Conservation (phyloP, 2,329 filamentous ascomycete species). For the Grosmannia serpens region DNA sequence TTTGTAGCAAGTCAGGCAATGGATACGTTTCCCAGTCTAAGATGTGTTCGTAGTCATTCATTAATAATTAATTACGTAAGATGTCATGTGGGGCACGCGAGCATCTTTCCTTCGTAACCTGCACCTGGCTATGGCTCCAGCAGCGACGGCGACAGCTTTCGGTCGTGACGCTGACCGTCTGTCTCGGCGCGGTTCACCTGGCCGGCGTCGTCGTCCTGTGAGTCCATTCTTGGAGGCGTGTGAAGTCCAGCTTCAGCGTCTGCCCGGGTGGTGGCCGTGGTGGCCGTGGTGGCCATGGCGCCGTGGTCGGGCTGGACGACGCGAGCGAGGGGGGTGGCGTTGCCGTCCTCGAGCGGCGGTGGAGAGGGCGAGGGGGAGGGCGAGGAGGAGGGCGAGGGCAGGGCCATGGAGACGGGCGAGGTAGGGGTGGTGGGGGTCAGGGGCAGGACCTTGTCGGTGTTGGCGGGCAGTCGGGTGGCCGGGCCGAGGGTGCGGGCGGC, state of each 20-base stretch:
- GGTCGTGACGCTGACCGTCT: not conserved
- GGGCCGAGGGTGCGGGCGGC: not conserved
- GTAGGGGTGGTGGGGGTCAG: conserved; percentile 18
- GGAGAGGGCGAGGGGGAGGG: not conserved
- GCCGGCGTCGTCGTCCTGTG: not conserved
- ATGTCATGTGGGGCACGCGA: not conserved
- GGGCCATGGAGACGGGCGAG: not conserved
- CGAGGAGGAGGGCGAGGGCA: not conserved
- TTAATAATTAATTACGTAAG: not conserved
- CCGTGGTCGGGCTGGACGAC: not conserved
- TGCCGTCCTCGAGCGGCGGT: no score
- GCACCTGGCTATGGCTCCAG: not conserved
- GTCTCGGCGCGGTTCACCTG: no score
- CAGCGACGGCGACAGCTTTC: not conserved
- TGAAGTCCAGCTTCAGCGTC: not conserved
- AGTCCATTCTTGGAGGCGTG: not conserved
- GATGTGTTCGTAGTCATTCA: not conserved
- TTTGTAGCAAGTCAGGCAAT: not conserved
- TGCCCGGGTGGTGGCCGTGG: not conserved
- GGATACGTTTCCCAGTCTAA: not conserved
- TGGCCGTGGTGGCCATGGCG: not conserved
- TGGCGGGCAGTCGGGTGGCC: conserved; percentile 1
- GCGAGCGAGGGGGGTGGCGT: not conserved
- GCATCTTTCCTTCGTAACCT: not conserved
- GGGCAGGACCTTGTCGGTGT: conserved; percentile 21